Evolutionary conservation across 192 early-diverging fungal species (phyloP).

Genomic region (Diversispora eburnea): DNA sequence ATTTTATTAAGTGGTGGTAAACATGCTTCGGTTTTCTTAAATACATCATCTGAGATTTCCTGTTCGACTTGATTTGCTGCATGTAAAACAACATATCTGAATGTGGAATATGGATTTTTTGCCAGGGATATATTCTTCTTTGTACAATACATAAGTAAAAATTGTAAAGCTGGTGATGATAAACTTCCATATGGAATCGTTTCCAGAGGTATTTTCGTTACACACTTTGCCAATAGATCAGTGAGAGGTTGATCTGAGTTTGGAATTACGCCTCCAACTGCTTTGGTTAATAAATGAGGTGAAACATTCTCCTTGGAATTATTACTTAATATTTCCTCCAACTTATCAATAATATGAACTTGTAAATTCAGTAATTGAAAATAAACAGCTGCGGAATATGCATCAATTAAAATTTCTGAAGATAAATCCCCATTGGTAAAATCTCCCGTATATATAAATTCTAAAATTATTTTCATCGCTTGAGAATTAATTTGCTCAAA

Average conservation of each 20-base stretch:
- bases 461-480: slow-evolving; percentile 3
- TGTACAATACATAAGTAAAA: neutral
- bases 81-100: neutral
- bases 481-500: neutral
- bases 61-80: too few species aligned
- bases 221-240: neutral
- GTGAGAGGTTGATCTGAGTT: neutral
- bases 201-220: neutral
- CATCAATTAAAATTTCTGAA: neutral
- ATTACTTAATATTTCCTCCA: neutral
- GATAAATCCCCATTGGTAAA: neutral
- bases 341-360: neutral
- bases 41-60: too few species aligned
- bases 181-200: neutral
- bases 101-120: neutral
- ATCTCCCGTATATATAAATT: slow-evolving; percentile 10
- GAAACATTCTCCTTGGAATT: neutral
- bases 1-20: too few species aligned
- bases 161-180: neutral
- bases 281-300: slow-evolving; percentile 2
- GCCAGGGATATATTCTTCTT: neutral
- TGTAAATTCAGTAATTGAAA: slow-evolving; percentile 4
- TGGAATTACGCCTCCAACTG: neutral
- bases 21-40: too few species aligned
- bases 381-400: neutral